phyloP scores from a whole-genome alignment of 2,329 filamentous ascomycete genomes.

The Aspergillus aculeatus region DNA sequence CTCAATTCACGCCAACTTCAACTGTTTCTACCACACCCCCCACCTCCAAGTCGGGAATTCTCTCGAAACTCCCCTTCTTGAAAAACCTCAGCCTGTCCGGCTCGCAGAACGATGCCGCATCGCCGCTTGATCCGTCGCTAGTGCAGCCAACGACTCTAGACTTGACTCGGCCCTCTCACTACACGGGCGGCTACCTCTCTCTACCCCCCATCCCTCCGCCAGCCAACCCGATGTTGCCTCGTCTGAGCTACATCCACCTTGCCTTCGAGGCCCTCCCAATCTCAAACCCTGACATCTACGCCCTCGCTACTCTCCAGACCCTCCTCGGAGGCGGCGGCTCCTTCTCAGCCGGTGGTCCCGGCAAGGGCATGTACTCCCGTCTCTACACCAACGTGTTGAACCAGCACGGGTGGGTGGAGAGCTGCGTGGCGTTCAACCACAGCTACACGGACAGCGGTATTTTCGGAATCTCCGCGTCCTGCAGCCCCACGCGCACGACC shows the following conservation, averaged over 20 bases:
- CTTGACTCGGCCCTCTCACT: conserved; percentile 67
- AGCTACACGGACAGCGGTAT: conserved; percentile 93
- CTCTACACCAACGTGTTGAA: conserved; percentile 98
- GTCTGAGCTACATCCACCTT: conserved; percentile 89
- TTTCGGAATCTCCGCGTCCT: conserved; percentile 89
- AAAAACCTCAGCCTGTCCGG: conserved; percentile 82
- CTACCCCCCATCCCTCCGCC: conserved; percentile 78
- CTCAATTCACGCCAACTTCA: conserved; percentile 43
- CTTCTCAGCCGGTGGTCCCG: conserved; percentile 92
- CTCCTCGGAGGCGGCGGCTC: conserved; percentile 94
- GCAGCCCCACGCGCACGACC: conserved; percentile 72
- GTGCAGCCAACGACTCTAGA: conserved; percentile 51
- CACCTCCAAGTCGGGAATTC: conserved; percentile 59
- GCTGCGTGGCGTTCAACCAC: conserved; percentile 94
- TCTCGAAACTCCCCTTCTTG: conserved; percentile 84
- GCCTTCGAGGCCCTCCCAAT: conserved; percentile 95
- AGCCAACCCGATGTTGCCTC: conserved; percentile 71
- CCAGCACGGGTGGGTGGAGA: conserved; percentile 96
- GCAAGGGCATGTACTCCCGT: conserved; percentile 98
- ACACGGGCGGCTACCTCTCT: conserved; percentile 90
- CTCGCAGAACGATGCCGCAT: conserved; percentile 57
- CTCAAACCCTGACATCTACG: conserved; percentile 88
- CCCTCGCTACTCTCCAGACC: conserved; percentile 90
- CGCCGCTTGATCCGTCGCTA: conserved; percentile 51
- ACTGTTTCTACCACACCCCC: conserved; percentile 36